phyloP scores from a whole-genome alignment of 176 grass and related monocot genomes.

The Stipa capillata region DNA sequence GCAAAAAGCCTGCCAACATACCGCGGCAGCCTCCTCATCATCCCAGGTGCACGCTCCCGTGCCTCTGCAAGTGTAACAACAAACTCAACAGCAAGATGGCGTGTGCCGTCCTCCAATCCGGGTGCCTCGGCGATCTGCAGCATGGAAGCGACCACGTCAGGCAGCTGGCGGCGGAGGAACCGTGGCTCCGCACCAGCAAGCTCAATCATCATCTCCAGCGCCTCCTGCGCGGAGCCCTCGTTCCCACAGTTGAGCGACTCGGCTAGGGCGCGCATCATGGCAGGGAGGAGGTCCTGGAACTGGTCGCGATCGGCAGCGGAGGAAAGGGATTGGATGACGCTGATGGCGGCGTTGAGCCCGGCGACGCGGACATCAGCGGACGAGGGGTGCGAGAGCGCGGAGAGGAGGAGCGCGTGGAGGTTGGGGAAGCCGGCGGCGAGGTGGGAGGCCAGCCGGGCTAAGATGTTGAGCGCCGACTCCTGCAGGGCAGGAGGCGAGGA shows the following conservation, averaged over 20 bases:
- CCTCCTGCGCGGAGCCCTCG: constrained; percentile 89
- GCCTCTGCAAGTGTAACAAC: constrained; percentile 86
- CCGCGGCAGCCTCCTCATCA: constrained; percentile 84
- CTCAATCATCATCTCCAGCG: constrained; percentile 91
- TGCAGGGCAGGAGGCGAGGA: constrained; percentile 53
- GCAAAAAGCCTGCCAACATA: constrained; percentile 73
- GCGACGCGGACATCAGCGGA: constrained; percentile 86
- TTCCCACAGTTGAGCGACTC: constrained; percentile 88
- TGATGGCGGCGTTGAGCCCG: constrained; percentile 67
- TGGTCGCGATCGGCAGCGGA: constrained; percentile 55
- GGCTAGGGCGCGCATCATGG: constrained; percentile 87
- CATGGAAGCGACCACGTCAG: constrained; percentile 83
- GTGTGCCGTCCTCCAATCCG: constrained; percentile 78
- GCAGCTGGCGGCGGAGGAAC: constrained; percentile 86
- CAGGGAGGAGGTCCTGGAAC: constrained; percentile 79
- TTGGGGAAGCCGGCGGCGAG: constrained; percentile 60
- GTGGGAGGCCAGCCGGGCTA: constrained; percentile 59
- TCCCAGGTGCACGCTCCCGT: constrained; percentile 79
- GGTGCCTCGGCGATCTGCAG: constrained; percentile 80
- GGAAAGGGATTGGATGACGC: constrained; percentile 70
- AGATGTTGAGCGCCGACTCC: constrained; percentile 77
- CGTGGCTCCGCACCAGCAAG: constrained; percentile 69
- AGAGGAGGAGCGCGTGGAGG: constrained; percentile 61
- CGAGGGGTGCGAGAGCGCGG: constrained; percentile 61
- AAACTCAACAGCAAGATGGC: constrained; percentile 89